Conservation (phyloP, 2,329 filamentous ascomycete genomes). For the Hymenotorrendiella dingleyae region DNA sequence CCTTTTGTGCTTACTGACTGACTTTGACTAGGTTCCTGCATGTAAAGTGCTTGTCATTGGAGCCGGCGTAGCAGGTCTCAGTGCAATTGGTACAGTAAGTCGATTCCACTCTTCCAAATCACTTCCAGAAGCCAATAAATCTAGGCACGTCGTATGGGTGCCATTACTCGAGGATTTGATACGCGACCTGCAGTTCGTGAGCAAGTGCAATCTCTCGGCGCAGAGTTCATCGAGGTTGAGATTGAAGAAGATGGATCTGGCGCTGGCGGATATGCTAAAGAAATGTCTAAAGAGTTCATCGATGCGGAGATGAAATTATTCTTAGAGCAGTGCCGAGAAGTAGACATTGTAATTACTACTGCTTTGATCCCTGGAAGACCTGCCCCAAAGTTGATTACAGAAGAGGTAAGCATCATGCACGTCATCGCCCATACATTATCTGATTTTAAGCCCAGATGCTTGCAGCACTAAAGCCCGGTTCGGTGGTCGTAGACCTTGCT, state of each 20-base stretch:
- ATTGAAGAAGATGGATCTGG: slow-evolving; percentile 79
- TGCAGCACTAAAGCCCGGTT: slow-evolving; percentile 73
- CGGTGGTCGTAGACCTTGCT: slow-evolving; percentile 81
- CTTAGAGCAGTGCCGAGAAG: slow-evolving; percentile 77
- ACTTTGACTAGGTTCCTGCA: slow-evolving; percentile 64
- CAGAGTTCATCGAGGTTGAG: slow-evolving; percentile 84
- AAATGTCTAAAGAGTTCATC: slow-evolving; percentile 92
- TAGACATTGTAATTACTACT: slow-evolving; percentile 89
- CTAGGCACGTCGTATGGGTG: slow-evolving; percentile 72
- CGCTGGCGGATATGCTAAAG: slow-evolving; percentile 82
- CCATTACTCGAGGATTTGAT: slow-evolving; percentile 85
- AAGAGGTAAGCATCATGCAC: slow-evolving; percentile 39
- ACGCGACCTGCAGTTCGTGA: slow-evolving; percentile 83
- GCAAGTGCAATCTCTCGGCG: slow-evolving; percentile 84
- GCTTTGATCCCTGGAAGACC: slow-evolving; percentile 83
- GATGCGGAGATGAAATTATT: slow-evolving; percentile 92
- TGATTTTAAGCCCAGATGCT: slow-evolving; percentile 46
- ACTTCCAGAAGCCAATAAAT: slow-evolving; percentile 9
- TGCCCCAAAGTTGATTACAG: slow-evolving; percentile 78
- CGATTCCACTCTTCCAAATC: background rate
- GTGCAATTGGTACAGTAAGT: slow-evolving; percentile 71
- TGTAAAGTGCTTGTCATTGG: slow-evolving; percentile 89
- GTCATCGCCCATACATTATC: slow-evolving; percentile 2
- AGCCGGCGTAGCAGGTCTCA: slow-evolving; percentile 81
- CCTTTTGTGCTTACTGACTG: no score